Evolutionary conservation across 805 yeast species (phyloP).

Genomic region (Metschnikowia hibisci): DNA sequence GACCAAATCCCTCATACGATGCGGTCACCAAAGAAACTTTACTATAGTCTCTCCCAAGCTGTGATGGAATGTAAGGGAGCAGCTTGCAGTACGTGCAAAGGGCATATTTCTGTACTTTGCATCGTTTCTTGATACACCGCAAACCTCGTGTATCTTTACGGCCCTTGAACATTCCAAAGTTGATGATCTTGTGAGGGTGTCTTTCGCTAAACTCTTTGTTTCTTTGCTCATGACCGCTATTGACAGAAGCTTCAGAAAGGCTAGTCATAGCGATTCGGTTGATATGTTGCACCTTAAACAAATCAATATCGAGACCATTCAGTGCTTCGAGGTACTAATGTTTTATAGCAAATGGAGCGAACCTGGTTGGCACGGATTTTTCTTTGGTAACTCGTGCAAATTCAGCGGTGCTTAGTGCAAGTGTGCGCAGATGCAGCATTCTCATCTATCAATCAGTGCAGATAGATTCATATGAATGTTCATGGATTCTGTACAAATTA

Average conservation of each 20-base stretch:
- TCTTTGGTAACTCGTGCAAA: background rate
- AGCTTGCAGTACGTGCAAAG: slow-evolving; percentile 13
- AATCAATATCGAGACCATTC: too few species aligned
- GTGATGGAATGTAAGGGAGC: slow-evolving; percentile 17
- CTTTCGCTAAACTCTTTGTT: background rate
- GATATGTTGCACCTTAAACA: too few species aligned
- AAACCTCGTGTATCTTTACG: slow-evolving; percentile 18
- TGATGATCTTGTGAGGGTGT: slow-evolving; percentile 2
- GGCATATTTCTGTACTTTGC: slow-evolving; percentile 12
- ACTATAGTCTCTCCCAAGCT: slow-evolving; percentile 4
- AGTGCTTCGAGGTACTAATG: too few species aligned
- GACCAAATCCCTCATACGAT: background rate
- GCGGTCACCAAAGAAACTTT: background rate
- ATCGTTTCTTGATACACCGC: slow-evolving; percentile 16
- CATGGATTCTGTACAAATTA: too few species aligned
- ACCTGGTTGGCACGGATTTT: too few species aligned
- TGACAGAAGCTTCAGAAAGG: too few species aligned
- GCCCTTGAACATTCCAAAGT: slow-evolving; percentile 22
- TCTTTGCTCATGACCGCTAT: too few species aligned
- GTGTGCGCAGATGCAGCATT: slow-evolving; percentile 3
- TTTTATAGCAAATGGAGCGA: background rate
- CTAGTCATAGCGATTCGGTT: too few species aligned
- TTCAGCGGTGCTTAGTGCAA: slow-evolving; percentile 2
- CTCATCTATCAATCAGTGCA: too few species aligned
- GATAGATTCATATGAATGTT: too few species aligned